Base-by-base conservation (phyloP, 345 rosid species). In the Geranium brycei region DNA sequence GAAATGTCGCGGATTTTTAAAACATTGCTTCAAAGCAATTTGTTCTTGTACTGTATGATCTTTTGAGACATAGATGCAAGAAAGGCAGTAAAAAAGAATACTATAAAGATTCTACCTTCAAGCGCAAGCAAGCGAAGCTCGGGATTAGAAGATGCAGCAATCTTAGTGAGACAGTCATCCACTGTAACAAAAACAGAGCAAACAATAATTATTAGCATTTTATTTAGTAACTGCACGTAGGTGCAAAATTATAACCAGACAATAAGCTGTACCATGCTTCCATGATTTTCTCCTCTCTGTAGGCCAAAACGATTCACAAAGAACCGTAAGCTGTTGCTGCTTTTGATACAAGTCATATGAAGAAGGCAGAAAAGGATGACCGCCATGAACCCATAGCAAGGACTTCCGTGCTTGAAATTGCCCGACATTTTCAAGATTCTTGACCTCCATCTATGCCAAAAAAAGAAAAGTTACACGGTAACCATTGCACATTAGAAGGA, bases 371-470 rank as follows among this genome's bases (percentile, higher is more conserved):
- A 77, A 72, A 31, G 98, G 97, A 79, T 89, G 98, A 65, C 98
- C 98, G 23, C 95, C 96, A 72, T 85, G 76, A 75, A 81, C 76
- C 98, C 96, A 92, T 38, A 92, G 83, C 80, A 89, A 76, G 57
- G 93, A 82, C 78, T 73, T 89, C 65, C 83, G 80, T 17, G 86
- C 72, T 57, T 59, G 63, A 47, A 78, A 76, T 69, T 60, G 73
- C 75, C 72, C 72, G 62, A 68, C 66, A 69, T 76, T 67, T 72
- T 71, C 80, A 18, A 84, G 73, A 75, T 78, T 78, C 74, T 73
- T 76, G 72, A 78, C 78, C 69, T 71, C 85, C 80, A 73, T 72
- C 86, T 85, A 62, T 61, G 69, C 55, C 40, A 72, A 60, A 64
- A 68, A 72, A 62, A 31, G 59, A 65, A 71, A 66, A 40, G 60